A percentile compares a stretch with the other conserved stretches of the same genome.
Conservation (phyloP, 2,329 filamentous ascomycete species). For the Neopestalotiopsis rosae region DNA sequence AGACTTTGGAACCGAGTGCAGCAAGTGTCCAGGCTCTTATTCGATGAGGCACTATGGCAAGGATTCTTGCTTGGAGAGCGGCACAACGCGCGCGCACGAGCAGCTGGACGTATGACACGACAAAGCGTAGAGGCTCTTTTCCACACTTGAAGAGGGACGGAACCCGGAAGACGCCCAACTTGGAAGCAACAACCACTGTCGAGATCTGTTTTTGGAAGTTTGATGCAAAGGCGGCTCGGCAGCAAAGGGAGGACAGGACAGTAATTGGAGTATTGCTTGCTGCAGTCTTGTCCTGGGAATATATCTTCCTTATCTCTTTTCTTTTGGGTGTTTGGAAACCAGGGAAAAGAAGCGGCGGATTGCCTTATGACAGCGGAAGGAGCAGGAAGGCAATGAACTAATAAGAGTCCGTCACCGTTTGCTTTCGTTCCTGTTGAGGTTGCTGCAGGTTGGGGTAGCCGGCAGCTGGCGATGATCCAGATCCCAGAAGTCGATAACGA, state of each 20-base stretch:
- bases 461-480: slow-evolving; percentile 10
- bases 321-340: neutral
- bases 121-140: slow-evolving; percentile 27
- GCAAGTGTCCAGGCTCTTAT: slow-evolving; percentile 29
- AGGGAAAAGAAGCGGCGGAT: neutral
- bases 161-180: slow-evolving; percentile 27
- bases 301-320: neutral
- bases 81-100: slow-evolving; percentile 17
- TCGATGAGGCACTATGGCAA: slow-evolving; percentile 30
- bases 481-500: slow-evolving; percentile 16
- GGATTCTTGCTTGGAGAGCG: slow-evolving; percentile 26
- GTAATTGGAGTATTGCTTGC: neutral
- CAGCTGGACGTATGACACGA: slow-evolving; percentile 28
- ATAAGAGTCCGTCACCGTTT: slow-evolving; percentile 12
- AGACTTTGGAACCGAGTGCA: slow-evolving; percentile 31
- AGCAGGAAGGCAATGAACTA: slow-evolving; percentile 4
- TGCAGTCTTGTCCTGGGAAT: slow-evolving; percentile 7
- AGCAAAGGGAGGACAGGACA: slow-evolving; percentile 13
- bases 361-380: slow-evolving; percentile 11
- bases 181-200: slow-evolving; percentile 26
- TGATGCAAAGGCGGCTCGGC: slow-evolving; percentile 26
- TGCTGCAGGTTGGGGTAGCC: slow-evolving; percentile 15
- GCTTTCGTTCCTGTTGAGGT: slow-evolving; percentile 1
- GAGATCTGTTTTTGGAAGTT: slow-evolving; percentile 28
- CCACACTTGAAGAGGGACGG: slow-evolving; percentile 29